These are phyloP conservation scores for Mucor racemosus DNA, from an alignment of 371 early-diverging fungal genomes.

Conservation along the genomic window DNA sequence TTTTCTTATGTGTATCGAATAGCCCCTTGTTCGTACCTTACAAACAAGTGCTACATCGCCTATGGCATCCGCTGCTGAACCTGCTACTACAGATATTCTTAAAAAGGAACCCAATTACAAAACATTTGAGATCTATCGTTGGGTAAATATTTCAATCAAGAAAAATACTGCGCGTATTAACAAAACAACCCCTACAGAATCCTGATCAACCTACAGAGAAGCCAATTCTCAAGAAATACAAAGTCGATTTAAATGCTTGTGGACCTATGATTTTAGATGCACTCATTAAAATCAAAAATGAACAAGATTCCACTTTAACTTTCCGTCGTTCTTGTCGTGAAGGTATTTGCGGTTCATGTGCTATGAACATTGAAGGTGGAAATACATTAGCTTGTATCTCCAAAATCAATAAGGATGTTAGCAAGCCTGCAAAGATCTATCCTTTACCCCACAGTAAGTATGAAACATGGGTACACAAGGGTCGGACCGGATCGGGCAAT, in stretches of 20 bases:
- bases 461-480: background rate
- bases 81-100: background rate
- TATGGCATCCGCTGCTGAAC: slow-evolving; percentile 13
- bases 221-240: slow-evolving; percentile 87
- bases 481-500: slow-evolving; percentile 13
- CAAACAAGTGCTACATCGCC: slow-evolving; percentile 6
- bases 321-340: slow-evolving; percentile 84
- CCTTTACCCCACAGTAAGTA: slow-evolving; percentile 87
- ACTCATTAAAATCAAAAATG: slow-evolving; percentile 95
- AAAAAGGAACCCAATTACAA: slow-evolving; percentile 63
- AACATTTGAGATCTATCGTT: slow-evolving; percentile 84
- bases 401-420: slow-evolving; percentile 77
- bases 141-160: slow-evolving; percentile 57
- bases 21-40: slow-evolving; percentile 14
- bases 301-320: slow-evolving; percentile 90
- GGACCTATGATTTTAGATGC: slow-evolving; percentile 97
- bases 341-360: slow-evolving; percentile 95
- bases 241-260: slow-evolving; percentile 87
- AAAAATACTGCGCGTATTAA: background rate
- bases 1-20: background rate
- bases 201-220: slow-evolving; percentile 90
- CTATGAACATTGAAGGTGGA: slow-evolving; percentile 95
- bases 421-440: slow-evolving; percentile 83
- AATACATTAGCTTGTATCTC: slow-evolving; percentile 95
- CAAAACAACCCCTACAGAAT: slow-evolving; percentile 1